Conservation (phyloP, 164 flowering plant genomes). For the Nelumbo lutea region DNA sequence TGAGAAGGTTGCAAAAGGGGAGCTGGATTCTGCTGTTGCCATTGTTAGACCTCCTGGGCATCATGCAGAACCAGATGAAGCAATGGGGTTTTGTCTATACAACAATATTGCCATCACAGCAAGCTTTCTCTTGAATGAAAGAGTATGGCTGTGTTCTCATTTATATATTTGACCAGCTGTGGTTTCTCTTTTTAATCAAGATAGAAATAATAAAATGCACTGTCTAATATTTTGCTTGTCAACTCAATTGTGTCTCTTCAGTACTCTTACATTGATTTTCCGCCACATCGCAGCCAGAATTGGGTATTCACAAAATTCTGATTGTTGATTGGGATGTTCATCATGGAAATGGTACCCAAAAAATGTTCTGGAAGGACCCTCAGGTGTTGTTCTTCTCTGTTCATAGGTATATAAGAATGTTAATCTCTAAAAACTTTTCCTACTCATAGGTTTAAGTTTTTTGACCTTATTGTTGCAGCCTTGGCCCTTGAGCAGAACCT, state of each 20-base stretch:
- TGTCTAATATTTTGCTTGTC: not conserved
- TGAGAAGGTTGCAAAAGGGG: constrained; percentile 84
- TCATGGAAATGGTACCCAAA: constrained; percentile 98
- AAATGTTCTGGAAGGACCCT: constrained; percentile 88
- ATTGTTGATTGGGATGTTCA: constrained; percentile 99
- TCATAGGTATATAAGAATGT: constrained; percentile 56
- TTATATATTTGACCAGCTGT: not conserved
- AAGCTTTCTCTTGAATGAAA: constrained; percentile 63
- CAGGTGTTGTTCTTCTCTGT: constrained; percentile 95
- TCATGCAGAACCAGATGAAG: constrained; percentile 82
- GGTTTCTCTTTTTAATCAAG: not conserved
- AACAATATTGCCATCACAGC: constrained; percentile 92
- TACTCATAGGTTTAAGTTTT: no score
- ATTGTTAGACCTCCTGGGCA: constrained; percentile 99
- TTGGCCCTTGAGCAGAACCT: not conserved
- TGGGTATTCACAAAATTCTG: constrained; percentile 72
- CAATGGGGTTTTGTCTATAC: constrained; percentile 95
- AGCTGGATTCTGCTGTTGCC: constrained; percentile 78
- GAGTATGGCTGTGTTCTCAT: constrained; percentile 37
- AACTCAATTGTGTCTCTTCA: not conserved
- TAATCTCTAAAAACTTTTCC: not conserved
- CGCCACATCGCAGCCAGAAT: constrained; percentile 49
- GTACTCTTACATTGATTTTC: constrained; percentile 1
- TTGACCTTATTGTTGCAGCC: no score
- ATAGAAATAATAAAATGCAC: not conserved